Evolutionary conservation across 2,329 filamentous ascomycete species (phyloP).

Genomic region (Penicillium psychrosexuale): DNA sequence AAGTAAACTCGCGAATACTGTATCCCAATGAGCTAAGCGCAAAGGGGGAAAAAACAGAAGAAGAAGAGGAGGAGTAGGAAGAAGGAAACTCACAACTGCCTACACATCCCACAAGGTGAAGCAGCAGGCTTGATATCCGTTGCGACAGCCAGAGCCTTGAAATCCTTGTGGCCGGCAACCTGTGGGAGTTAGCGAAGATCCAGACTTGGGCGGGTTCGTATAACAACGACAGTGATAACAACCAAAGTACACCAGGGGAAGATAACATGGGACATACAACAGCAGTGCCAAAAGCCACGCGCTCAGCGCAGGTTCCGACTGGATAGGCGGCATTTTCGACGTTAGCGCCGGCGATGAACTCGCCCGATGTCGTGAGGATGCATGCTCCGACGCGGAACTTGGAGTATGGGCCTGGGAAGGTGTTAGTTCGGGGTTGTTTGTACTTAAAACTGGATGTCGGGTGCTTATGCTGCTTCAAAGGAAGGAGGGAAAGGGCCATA

Average conservation of each 20-base stretch:
- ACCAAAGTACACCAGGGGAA: not conserved
- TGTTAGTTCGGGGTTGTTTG: not conserved
- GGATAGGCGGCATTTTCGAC: constrained; percentile 93
- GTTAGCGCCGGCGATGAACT: constrained; percentile 72
- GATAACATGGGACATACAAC: constrained; percentile 47
- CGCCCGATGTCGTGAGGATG: constrained; percentile 60
- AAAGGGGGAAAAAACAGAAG: not conserved
- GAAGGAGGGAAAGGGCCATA: constrained; percentile 37
- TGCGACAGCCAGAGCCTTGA: constrained; percentile 79
- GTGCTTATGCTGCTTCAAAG: not conserved
- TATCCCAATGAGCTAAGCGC: constrained; percentile 7
- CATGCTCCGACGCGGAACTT: constrained; percentile 86
- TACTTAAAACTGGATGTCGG: not conserved
- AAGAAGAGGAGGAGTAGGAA: not conserved
- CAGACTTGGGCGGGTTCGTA: not conserved
- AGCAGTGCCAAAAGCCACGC: constrained; percentile 80
- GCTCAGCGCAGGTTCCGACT: constrained; percentile 92
- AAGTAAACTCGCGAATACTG: constrained; percentile 70
- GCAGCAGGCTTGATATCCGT: constrained; percentile 69
- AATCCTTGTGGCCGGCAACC: constrained; percentile 50
- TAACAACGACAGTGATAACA: not conserved
- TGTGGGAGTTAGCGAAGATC: constrained; percentile 13
- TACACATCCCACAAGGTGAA: constrained; percentile 90
- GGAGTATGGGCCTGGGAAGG: constrained; percentile 68
- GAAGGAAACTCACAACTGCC: constrained; percentile 66